Conservation (phyloP, 164 flowering plant species). For the Brasenia schreberi region DNA sequence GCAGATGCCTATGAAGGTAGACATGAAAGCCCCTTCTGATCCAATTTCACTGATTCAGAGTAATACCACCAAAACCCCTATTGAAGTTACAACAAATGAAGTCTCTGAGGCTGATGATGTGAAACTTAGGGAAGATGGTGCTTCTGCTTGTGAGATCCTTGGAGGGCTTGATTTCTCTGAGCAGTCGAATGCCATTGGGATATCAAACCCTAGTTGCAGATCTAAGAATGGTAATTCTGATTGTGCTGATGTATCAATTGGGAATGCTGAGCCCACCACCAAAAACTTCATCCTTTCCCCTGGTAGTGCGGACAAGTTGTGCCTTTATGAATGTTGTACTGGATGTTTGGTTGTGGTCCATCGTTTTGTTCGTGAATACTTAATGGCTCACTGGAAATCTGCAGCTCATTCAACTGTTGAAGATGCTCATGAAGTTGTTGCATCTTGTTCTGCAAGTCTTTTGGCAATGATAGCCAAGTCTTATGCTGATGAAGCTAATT, state of each 20-base stretch:
- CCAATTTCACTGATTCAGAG: constrained; percentile 6
- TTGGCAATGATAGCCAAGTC: constrained; percentile 32
- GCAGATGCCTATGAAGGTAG: constrained; percentile 9
- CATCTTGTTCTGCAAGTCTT: constrained; percentile 54
- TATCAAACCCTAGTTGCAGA: not conserved
- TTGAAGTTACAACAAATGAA: constrained; percentile 6
- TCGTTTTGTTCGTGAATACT: constrained; percentile 29
- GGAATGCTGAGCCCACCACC: constrained; percentile 6
- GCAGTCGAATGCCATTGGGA: constrained; percentile 23
- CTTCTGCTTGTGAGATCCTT: constrained; percentile 8
- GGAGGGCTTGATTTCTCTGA: constrained; percentile 13
- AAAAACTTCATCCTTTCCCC: constrained; percentile 9
- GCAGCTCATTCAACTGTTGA: constrained; percentile 33
- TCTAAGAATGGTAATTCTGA: constrained; percentile 6
- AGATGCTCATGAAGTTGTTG: constrained; percentile 61
- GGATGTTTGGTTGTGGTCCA: constrained; percentile 37
- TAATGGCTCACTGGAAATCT: constrained; percentile 25
- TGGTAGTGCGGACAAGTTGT: constrained; percentile 16
- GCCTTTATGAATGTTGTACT: constrained; percentile 54
- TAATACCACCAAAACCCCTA: constrained; percentile 9
- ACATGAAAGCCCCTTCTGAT: constrained; percentile 5
- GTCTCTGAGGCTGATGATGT: constrained; percentile 8
- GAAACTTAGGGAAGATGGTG: constrained; percentile 9
- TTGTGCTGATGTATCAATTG: constrained; percentile 7
- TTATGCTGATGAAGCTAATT: constrained; percentile 11